Base-by-base conservation (phyloP, 345 rosid genomes). In the Physaria fendleri region DNA sequence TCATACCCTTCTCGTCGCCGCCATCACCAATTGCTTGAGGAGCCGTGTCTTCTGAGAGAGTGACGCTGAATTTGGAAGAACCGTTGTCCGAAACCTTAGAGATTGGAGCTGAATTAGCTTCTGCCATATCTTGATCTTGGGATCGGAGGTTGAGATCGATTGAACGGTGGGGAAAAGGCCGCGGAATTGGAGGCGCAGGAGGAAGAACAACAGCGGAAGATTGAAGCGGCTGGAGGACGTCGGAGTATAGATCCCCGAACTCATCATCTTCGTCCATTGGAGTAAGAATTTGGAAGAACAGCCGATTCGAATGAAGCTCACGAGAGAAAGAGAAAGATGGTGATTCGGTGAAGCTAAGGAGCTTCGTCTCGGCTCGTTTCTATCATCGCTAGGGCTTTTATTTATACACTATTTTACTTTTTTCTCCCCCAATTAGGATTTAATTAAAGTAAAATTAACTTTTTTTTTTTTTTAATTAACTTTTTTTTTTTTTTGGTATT, bases 241-340 rank as follows among this genome's bases (percentile, higher is more conserved):
- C 97, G 22, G 95, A 81, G 65, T 94, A 94, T 9, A 94, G 96
- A 85, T 90, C 97, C 77, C 99, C 99, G 65, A 94, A 94, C 79
- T 94, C 99, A 32, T 94, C 99, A 56, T 94, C 97, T 39, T 90
- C 97, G 53, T 90, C 99, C 99, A 94, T 93, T 24, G 47, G 18
- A 21, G 35, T 30, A 37, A 46, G 18, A 39, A 62, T 56, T 64
- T 59, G 25, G 14, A 55, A 32, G 16, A 51, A 52, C 40, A 66
- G 65, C 54, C 49, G 60, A 64, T 49, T 48, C 52, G 28, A 47
- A 62, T 2, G 66, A 51, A 64, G 56, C 39, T 10, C 34, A 59
- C 15, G 33, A 52, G 67, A 49, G 18, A 24, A 21, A 24, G 15
- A 62, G 56, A 62, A 49, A 64, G 65, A 65, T 35, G 57, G 76